phyloP scores from a whole-genome alignment of 306 rosid species.

The Corylus americana region DNA sequence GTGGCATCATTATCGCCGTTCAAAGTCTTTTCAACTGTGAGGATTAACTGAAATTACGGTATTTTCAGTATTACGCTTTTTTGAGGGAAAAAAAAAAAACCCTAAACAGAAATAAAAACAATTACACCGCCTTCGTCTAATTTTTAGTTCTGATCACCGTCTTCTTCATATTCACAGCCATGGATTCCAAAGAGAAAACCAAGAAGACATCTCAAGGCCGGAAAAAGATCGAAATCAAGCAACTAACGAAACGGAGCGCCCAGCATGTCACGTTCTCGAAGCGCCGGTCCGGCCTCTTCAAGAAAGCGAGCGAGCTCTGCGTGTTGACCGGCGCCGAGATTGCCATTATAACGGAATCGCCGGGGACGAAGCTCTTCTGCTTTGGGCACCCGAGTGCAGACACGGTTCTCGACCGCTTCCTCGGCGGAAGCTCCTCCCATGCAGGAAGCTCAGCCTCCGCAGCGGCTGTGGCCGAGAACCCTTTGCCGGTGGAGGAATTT shows the following conservation, averaged over 20 bases:
- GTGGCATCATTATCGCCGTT: too few relatives aligned
- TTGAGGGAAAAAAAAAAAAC: too few relatives aligned
- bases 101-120: neutral
- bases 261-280: constrained; percentile 60
- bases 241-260: constrained; percentile 35
- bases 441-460: neutral
- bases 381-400: constrained; percentile 45
- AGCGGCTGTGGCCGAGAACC: neutral
- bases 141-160: neutral
- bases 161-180: neutral
- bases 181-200: constrained; percentile 6
- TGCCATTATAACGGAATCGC: constrained; percentile 51
- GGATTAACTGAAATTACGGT: too few relatives aligned
- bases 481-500: constrained; percentile 5
- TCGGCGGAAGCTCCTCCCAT: neutral
- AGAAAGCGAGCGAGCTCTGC: constrained; percentile 56
- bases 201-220: constrained; percentile 38
- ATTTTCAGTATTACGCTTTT: too few relatives aligned
- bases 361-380: constrained; percentile 37
- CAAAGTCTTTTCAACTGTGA: too few relatives aligned
- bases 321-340: constrained; percentile 42
- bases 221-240: constrained; percentile 53
- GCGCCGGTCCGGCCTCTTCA: constrained; percentile 50
- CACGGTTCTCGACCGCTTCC: constrained; percentile 30
- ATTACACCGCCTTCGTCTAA: neutral